Conservation (phyloP, 2,329 filamentous ascomycete genomes). For the Ophiostoma australiae region DNA sequence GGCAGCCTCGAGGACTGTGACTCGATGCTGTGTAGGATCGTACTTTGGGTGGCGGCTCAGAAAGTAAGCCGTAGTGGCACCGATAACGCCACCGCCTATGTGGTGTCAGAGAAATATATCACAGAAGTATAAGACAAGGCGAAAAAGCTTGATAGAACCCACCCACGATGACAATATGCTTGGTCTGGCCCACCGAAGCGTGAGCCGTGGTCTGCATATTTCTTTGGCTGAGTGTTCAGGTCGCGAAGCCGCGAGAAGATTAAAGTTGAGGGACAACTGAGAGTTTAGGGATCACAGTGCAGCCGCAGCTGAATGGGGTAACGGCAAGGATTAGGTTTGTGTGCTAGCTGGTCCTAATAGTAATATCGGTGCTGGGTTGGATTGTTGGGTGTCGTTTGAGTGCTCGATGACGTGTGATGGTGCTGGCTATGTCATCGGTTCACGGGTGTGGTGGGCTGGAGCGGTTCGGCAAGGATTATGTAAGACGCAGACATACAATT, state of each 20-base stretch:
- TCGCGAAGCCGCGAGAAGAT: not conserved
- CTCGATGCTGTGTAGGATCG: constrained; percentile 65
- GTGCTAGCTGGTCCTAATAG: not conserved
- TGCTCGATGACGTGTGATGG: not conserved
- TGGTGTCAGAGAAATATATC: not conserved
- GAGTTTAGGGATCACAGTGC: not conserved
- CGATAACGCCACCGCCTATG: constrained; percentile 84
- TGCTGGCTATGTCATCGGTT: not conserved
- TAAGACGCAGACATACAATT: not conserved
- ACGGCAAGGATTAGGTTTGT: not conserved
- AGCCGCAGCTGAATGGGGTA: not conserved
- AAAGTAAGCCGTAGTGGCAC: constrained; percentile 85
- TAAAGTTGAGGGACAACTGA: not conserved
- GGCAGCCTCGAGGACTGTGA: constrained; percentile 83
- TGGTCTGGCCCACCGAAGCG: constrained; percentile 3
- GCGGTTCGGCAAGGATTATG: not conserved
- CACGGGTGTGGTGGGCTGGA: not conserved
- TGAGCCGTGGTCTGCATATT: constrained; percentile 19
- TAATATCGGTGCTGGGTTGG: not conserved
- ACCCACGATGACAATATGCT: constrained; percentile 43
- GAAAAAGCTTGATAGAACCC: constrained; percentile 24
- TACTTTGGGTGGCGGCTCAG: constrained; percentile 80
- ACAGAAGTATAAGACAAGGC: not conserved
- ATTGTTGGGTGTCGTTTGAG: not conserved
- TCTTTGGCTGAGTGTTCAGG: not conserved